A percentile compares a stretch with the other conserved stretches of the same genome.
Evolutionary conservation across 2,329 filamentous ascomycete species (phyloP).

Genomic region (Fusarium lateritium): DNA sequence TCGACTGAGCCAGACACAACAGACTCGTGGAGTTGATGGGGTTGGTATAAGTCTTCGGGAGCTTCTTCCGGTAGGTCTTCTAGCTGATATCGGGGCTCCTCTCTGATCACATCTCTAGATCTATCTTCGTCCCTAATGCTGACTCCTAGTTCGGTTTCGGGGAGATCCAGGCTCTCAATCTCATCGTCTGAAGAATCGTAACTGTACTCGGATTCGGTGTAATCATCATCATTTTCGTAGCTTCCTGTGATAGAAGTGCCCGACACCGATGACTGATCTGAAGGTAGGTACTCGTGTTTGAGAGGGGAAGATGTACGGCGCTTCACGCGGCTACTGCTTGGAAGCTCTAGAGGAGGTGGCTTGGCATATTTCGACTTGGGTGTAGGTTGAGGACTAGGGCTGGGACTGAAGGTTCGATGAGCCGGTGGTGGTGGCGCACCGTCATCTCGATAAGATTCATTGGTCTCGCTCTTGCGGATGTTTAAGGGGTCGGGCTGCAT

Average conservation of each 20-base stretch:
- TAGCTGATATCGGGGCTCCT: constrained; percentile 54
- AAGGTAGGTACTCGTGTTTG: constrained; percentile 97
- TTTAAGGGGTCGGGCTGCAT: constrained; percentile 57
- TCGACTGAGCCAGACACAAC: constrained; percentile 65
- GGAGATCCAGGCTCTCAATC: constrained; percentile 72
- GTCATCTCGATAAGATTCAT: constrained; percentile 63
- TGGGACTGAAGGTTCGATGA: constrained; percentile 61
- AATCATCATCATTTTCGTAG: constrained; percentile 60
- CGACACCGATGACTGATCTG: constrained; percentile 74
- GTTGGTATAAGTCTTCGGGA: constrained; percentile 32
- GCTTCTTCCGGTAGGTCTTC: constrained; percentile 43
- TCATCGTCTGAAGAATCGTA: constrained; percentile 67
- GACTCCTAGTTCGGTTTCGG: constrained; percentile 71
- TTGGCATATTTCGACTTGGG: constrained; percentile 43
- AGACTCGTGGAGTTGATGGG: constrained; percentile 54
- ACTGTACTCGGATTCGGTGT: constrained; percentile 67
- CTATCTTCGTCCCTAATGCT: constrained; percentile 68
- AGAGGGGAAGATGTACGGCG: constrained; percentile 90
- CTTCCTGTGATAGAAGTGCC: constrained; percentile 69
- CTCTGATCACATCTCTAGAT: constrained; percentile 56
- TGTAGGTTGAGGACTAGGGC: constrained; percentile 51
- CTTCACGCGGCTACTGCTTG: constrained; percentile 63
- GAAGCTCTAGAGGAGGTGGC: constrained; percentile 66
- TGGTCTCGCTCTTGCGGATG: constrained; percentile 53
- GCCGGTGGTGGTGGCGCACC: constrained; percentile 69